phyloP scores from a whole-genome alignment of 768 basidiomycete species.

The Phaeolepiota aurea region DNA sequence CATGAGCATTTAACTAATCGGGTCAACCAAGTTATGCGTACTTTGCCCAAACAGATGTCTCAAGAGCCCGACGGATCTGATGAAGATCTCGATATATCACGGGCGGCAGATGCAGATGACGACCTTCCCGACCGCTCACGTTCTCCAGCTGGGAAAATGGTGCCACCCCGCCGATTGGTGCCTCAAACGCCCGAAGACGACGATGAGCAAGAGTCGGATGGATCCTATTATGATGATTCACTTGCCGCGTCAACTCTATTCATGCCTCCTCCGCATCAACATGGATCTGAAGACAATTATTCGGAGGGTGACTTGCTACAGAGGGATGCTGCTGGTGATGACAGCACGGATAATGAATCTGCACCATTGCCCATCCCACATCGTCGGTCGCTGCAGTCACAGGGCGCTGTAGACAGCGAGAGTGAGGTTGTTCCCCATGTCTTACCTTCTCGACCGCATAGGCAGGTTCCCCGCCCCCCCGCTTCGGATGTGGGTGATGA shows the following conservation, averaged over 20 bases:
- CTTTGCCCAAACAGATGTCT: too few species aligned
- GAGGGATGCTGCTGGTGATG: neutral
- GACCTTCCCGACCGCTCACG: neutral
- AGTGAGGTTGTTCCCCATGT: slow-evolving; percentile 4
- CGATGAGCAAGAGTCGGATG: slow-evolving; percentile 6
- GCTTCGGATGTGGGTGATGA: neutral
- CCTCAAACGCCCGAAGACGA: slow-evolving; percentile 5
- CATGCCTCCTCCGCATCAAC: slow-evolving; percentile 16
- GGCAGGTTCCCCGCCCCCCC: slow-evolving; percentile 7
- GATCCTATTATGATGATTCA: neutral
- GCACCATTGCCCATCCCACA: slow-evolving; percentile 8
- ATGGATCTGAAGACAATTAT: slow-evolving; percentile 5
- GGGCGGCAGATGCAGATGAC: neutral
- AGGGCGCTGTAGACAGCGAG: neutral
- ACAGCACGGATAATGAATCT: slow-evolving; percentile 2
- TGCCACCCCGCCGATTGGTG: slow-evolving; percentile 12
- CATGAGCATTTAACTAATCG: neutral
- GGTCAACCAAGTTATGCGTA: neutral
- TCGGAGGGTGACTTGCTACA: neutral
- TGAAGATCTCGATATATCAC: slow-evolving; percentile 5
- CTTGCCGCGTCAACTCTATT: slow-evolving; percentile 15
- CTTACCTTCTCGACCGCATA: neutral
- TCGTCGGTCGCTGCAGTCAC: slow-evolving; percentile 5
- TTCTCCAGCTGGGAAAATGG: slow-evolving; percentile 11
- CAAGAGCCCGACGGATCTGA: neutral